Conservation (phyloP, 2,329 filamentous ascomycete species). For the Diaporthe citriasiana region DNA sequence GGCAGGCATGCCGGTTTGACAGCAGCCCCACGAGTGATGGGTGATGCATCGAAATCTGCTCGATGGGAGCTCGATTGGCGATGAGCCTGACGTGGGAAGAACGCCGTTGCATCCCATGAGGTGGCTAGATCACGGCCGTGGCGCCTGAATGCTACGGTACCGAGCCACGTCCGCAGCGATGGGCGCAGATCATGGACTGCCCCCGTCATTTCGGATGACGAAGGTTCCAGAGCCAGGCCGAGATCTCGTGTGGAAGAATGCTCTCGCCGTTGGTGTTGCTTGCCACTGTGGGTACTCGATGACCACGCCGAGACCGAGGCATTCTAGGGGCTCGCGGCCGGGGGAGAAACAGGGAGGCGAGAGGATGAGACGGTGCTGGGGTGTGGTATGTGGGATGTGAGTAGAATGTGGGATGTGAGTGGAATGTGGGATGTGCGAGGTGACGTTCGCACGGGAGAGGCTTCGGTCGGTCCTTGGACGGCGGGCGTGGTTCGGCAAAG, state of each 20-base stretch:
- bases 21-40: neutral
- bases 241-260: constrained; percentile 1
- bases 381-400: constrained; percentile 1
- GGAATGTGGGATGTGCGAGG: neutral
- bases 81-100: neutral
- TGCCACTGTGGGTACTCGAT: constrained; percentile 23
- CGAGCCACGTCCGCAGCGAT: constrained; percentile 16
- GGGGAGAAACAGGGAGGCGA: constrained; percentile 28
- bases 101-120: neutral
- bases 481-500: constrained; percentile 14
- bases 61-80: neutral
- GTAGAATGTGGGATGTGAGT: neutral
- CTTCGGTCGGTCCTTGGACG: neutral
- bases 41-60: constrained; percentile 24
- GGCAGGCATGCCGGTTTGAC: constrained; percentile 3
- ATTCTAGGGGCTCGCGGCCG: constrained; percentile 17
- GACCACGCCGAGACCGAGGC: constrained; percentile 30
- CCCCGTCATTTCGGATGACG: constrained; percentile 33
- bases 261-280: constrained; percentile 15
- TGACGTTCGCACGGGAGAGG: constrained; percentile 6
- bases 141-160: neutral
- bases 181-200: constrained; percentile 14
- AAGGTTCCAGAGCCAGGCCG: constrained; percentile 23
- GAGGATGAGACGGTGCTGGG: constrained; percentile 21
- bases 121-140: neutral